A percentile compares a stretch with the other conserved stretches of the same genome.
Evolutionary conservation across 202 grass and related monocot species (phyloP).

Genomic region (Brachypodium distachyon): DNA sequence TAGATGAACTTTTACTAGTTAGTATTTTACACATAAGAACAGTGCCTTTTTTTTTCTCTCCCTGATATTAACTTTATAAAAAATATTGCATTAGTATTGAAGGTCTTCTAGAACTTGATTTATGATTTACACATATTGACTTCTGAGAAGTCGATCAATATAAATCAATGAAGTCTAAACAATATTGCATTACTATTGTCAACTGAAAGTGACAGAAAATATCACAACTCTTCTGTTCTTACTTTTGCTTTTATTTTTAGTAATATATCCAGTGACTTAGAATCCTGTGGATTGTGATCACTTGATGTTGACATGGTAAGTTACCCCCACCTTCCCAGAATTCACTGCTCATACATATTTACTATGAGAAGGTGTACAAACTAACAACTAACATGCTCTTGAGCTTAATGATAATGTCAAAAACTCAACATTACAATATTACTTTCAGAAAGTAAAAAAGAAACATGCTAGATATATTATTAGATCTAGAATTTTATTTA

Average conservation of each 20-base stretch:
- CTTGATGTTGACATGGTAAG: neutral
- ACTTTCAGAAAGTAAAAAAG: neutral
- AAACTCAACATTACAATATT: neutral
- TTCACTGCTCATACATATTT: neutral
- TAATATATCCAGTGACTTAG: slow-evolving; percentile 2
- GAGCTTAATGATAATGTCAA: neutral
- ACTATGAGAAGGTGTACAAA: neutral
- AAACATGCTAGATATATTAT: neutral
- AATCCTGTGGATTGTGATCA: slow-evolving; percentile 11
- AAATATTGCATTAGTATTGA: neutral
- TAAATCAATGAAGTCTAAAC: slow-evolving; percentile 11
- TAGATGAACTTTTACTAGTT: neutral
- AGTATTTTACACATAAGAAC: neutral
- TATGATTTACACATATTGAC: neutral
- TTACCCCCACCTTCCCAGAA: neutral
- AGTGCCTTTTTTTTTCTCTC: neutral
- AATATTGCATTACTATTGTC: slow-evolving; percentile 12
- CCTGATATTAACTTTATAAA: neutral
- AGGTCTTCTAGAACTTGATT: slow-evolving; percentile 26
- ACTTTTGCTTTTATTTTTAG: neutral
- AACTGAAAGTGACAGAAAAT: slow-evolving; percentile 25
- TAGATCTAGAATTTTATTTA: neutral
- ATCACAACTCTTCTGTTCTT: neutral
- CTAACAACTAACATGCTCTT: neutral
- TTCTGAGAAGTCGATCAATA: slow-evolving; percentile 9